Evolutionary conservation across 208 protist genomes (phyloP), one percentile per base, ranked within the genome.

Genomic region (Balamuthia mandrillaris): DNA sequence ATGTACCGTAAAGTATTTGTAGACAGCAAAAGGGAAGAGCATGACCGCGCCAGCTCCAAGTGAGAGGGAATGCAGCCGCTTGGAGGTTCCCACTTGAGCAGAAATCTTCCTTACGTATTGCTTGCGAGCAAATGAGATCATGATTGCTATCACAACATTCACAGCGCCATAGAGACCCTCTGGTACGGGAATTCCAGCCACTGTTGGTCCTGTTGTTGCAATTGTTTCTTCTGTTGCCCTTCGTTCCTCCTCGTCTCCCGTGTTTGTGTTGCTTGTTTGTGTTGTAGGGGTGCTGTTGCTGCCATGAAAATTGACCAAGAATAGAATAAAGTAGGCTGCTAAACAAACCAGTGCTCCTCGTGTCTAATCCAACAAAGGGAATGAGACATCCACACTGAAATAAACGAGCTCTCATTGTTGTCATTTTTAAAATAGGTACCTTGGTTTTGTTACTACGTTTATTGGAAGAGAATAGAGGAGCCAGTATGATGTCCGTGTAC

Each of bases 21-120:
- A 56, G 33, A 58, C 29, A 33, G 70, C 70, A 56, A 79, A 79
- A 45, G 70, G 70, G 9, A 58, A 18, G 18, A 79, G 70, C n/a
- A 79, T 31, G 7, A 5, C 47, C 6, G 70, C 47, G 24, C 10
- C 70, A 12, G 56, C 33, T 7, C 33, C 27, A 24, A 61, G 12
- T 9, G 70, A 79, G 10, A 79, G 47, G 27, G 70, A 68, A 18
- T 7, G 35, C 44, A 79, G 5, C 6, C 70, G 70, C 44, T 56
- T 79, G 24, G 45, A n/a, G 9, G 70, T 58, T n/a, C 70, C 70
- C 39, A 79, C 70, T 24, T 79, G 29, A 16, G 14, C 12, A 24
- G 16, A 68, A 24, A 68, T 68, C 14, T 12, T 24, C 29, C 12
- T n/a, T 24, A 68, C 60, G 18, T 68, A 24, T 29, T 39, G 60